phyloP scores from a whole-genome alignment of 495 filamentous ascomycete species.

The Aspergillus saccharolyticus region DNA sequence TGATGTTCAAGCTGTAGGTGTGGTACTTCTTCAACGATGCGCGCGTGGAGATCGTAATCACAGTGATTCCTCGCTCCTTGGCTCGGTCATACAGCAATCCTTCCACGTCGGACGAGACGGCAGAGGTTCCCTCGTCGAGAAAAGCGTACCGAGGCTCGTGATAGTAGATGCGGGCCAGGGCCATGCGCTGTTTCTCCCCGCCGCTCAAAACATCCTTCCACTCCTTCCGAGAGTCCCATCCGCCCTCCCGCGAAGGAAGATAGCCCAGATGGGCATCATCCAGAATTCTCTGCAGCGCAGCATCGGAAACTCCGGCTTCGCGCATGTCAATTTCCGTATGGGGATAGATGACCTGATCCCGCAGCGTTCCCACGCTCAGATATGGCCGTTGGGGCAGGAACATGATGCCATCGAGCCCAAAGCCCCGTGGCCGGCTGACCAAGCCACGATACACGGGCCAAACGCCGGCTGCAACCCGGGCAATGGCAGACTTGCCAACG shows the following conservation, averaged over 20 bases:
- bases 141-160: slow-evolving; percentile 93
- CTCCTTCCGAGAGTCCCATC: slow-evolving; percentile 94
- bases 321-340: slow-evolving; percentile 94
- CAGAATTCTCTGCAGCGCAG: slow-evolving; percentile 67
- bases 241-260: slow-evolving; percentile 84
- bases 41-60: slow-evolving; percentile 91
- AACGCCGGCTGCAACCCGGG: slow-evolving; percentile 84
- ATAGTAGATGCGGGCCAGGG: slow-evolving; percentile 83
- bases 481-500: slow-evolving; percentile 85
- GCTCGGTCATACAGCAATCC: slow-evolving; percentile 86
- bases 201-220: slow-evolving; percentile 98
- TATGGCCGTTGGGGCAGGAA: slow-evolving; percentile 95
- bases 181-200: slow-evolving; percentile 97
- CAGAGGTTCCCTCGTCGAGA: slow-evolving; percentile 91
- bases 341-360: slow-evolving; percentile 97
- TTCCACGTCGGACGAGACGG: slow-evolving; percentile 91
- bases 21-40: slow-evolving; percentile 94
- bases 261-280: slow-evolving; percentile 84
- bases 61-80: slow-evolving; percentile 86
- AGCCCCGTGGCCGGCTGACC: slow-evolving; percentile 73
- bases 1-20: slow-evolving; percentile 79
- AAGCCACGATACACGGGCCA: slow-evolving; percentile 96
- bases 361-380: slow-evolving; percentile 86
- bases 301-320: slow-evolving; percentile 67
- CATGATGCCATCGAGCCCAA: slow-evolving; percentile 91